These are phyloP conservation scores for Magnusiomyces fungicola DNA, from an alignment of 1,139 yeast genomes.

Conservation along the genomic window DNA sequence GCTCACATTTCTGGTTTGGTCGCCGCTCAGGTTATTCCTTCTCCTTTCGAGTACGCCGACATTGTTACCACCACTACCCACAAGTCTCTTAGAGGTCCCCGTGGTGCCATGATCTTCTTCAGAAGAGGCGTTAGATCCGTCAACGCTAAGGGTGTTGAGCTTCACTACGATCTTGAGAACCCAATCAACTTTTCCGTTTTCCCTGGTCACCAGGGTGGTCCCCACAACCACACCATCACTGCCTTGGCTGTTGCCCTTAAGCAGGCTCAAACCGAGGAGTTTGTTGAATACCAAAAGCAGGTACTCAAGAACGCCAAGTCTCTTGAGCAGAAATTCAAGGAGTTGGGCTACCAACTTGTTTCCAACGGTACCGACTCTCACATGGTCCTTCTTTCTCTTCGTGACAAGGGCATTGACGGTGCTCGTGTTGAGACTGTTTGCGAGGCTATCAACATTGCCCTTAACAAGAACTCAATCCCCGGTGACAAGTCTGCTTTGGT, in stretches of 20 bases:
- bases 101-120: slow-evolving; percentile 98
- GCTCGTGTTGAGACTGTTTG: slow-evolving; percentile 90
- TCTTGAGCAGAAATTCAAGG: slow-evolving; percentile 62
- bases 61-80: slow-evolving; percentile 97
- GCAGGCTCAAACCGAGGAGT: slow-evolving; percentile 83
- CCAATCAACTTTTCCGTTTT: slow-evolving; percentile 92
- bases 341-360: slow-evolving; percentile 69
- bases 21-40: slow-evolving; percentile 85
- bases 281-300: slow-evolving; percentile 72
- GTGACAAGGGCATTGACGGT: slow-evolving; percentile 85
- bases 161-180: slow-evolving; percentile 76
- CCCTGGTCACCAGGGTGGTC: slow-evolving; percentile 99
- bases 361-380: slow-evolving; percentile 95
- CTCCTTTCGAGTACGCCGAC: slow-evolving; percentile 92
- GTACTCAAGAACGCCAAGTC: slow-evolving; percentile 74
- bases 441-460: slow-evolving; percentile 86
- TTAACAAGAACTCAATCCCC: slow-evolving; percentile 92
- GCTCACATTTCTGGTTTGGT: slow-evolving; percentile 95
- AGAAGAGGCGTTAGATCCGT: slow-evolving; percentile 83
- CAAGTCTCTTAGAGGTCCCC: slow-evolving; percentile 95
- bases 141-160: slow-evolving; percentile 77
- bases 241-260: slow-evolving; percentile 92
- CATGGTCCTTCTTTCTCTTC: slow-evolving; percentile 76
- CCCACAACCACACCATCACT: slow-evolving; percentile 95
- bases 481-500: slow-evolving; percentile 92